Evolutionary conservation across 2,329 filamentous ascomycete genomes (phyloP).

Genomic region (Xylariaceae sp.): DNA sequence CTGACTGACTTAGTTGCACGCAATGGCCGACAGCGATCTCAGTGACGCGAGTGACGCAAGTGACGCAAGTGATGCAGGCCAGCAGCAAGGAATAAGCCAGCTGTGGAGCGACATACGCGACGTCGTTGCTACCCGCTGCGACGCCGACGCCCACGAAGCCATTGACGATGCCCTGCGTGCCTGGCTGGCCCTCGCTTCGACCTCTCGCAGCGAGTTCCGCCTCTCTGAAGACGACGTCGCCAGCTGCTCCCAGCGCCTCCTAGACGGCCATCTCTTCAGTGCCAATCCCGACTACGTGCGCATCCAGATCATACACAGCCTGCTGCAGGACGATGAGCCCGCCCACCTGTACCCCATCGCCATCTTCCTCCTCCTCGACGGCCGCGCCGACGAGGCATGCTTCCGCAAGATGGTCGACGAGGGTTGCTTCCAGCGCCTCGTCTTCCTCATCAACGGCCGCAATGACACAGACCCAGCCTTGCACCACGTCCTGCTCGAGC

Average conservation of each 20-base stretch:
- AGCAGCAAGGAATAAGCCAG: no score
- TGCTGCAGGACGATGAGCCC: slow-evolving; percentile 83
- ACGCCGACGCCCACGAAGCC: slow-evolving; percentile 45
- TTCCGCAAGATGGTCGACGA: slow-evolving; percentile 87
- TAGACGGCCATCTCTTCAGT: slow-evolving; percentile 70
- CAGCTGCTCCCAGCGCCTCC: slow-evolving; percentile 73
- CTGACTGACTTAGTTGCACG: no score
- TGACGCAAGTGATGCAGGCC: no score
- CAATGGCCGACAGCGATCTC: no score
- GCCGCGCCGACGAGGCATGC: slow-evolving; percentile 68
- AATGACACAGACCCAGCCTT: slow-evolving; percentile 65
- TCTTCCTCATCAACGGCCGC: slow-evolving; percentile 72
- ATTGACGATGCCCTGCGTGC: slow-evolving; percentile 83
- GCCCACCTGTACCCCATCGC: slow-evolving; percentile 77
- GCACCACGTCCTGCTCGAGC: slow-evolving; percentile 76
- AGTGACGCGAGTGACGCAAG: no score
- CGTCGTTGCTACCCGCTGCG: slow-evolving; percentile 44
- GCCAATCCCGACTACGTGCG: slow-evolving; percentile 81
- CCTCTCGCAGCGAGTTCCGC: slow-evolving; percentile 71
- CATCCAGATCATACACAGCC: slow-evolving; percentile 85
- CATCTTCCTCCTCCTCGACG: slow-evolving; percentile 83
- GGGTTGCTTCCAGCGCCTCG: slow-evolving; percentile 74
- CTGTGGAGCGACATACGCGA: slow-evolving; percentile 30
- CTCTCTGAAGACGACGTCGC: slow-evolving; percentile 75
- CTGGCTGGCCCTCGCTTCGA: slow-evolving; percentile 76